These are phyloP conservation scores for Phytophthora niederhauseri DNA, from an alignment of 352 stramenopile species.

Conservation along the genomic window DNA sequence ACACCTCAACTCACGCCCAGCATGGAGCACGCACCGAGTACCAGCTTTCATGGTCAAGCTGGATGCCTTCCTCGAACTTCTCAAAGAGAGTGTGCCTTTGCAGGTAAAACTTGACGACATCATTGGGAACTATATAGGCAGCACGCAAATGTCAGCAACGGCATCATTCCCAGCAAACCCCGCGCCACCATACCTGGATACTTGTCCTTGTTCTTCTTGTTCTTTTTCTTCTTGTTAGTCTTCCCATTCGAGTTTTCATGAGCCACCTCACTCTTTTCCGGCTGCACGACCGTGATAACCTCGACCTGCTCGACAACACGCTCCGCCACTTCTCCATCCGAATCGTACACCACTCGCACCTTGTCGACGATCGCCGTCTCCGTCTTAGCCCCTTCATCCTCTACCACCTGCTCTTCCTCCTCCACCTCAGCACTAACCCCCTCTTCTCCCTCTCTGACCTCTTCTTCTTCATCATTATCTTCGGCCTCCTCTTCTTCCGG, in stretches of 20 bases:
- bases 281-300: conserved; percentile 18
- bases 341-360: conserved; percentile 68
- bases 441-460: conserved; percentile 1
- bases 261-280: conserved; percentile 14
- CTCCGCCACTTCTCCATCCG: conserved; percentile 60
- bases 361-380: conserved; percentile 53
- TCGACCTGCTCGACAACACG: conserved; percentile 52
- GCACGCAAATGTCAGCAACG: conserved; percentile 4
- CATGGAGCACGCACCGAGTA: conserved; percentile 71
- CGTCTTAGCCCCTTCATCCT: not conserved
- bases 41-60: conserved; percentile 93
- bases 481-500: not conserved
- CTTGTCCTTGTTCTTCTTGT: conserved; percentile 4
- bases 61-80: conserved; percentile 91
- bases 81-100: conserved; percentile 91
- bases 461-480: conserved; percentile 1
- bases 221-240: conserved; percentile 27
- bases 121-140: conserved; percentile 37
- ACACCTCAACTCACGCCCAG: not conserved
- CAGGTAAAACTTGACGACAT: conserved; percentile 90
- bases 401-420: not conserved
- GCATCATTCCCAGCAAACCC: not conserved
- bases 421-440: not conserved
- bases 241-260: conserved; percentile 22
- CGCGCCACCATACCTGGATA: conserved; percentile 37